A percentile compares a stretch with the other conserved stretches of the same genome.
phyloP scores from a whole-genome alignment of 495 filamentous ascomycete genomes.

The Podospora pseudopauciseta region DNA sequence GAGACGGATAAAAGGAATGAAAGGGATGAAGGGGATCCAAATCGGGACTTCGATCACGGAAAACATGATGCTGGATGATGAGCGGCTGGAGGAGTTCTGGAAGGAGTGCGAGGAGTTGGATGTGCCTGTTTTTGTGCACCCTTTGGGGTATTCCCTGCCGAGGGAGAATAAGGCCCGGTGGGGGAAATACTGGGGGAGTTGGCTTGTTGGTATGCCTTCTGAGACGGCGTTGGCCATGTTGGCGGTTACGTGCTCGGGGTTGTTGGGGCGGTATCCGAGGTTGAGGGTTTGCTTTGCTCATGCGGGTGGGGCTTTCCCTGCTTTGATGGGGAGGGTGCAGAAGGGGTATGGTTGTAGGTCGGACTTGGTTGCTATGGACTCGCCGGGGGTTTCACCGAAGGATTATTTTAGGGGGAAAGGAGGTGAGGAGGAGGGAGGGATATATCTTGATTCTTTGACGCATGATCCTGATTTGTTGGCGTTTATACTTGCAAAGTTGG shows the following conservation, averaged over 20 bases:
- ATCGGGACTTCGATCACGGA: conserved; percentile 25
- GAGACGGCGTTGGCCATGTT: conserved; percentile 32
- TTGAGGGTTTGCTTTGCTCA: conserved; percentile 31
- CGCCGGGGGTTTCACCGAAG: conserved; percentile 23
- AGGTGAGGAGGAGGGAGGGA: conserved; percentile 17
- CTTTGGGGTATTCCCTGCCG: conserved; percentile 28
- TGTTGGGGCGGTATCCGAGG: conserved; percentile 24
- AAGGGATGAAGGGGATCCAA: conserved; percentile 25
- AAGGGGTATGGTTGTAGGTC: conserved; percentile 30
- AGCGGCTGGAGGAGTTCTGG: conserved; percentile 26
- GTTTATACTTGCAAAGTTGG: conserved; percentile 26
- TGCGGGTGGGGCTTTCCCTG: conserved; percentile 30
- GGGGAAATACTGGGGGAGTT: conserved; percentile 24
- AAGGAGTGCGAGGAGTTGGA: conserved; percentile 22
- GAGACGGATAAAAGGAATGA: conserved; percentile 34
- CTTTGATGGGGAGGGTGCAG: conserved; percentile 29
- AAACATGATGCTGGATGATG: conserved; percentile 22
- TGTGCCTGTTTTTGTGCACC: conserved; percentile 28
- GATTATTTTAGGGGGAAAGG: conserved; percentile 17
- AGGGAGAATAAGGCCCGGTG: conserved; percentile 25
- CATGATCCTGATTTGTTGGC: conserved; percentile 30
- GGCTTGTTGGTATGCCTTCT: conserved; percentile 32
- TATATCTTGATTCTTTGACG: conserved; percentile 30
- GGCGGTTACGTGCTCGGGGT: conserved; percentile 22
- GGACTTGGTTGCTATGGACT: conserved; percentile 27